Evolutionary conservation across 2,329 filamentous ascomycete genomes (phyloP).

Genomic region (Pseudocercospora crystallina): DNA sequence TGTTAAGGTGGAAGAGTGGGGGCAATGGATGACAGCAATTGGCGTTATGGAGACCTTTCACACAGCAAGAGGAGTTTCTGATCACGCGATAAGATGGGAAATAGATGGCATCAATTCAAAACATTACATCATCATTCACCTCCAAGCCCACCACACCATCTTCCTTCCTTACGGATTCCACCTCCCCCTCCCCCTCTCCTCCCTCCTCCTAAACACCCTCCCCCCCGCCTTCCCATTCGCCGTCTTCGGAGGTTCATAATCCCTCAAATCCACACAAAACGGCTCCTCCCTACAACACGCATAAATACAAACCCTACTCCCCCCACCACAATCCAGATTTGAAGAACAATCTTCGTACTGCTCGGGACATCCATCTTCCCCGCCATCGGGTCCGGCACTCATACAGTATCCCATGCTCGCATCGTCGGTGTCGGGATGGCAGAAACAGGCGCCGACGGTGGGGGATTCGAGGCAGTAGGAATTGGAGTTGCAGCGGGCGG

Average conservation of each 20-base stretch:
- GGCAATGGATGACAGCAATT: not conserved
- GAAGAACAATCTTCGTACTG: constrained; percentile 18
- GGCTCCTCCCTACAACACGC: constrained; percentile 21
- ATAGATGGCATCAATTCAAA: no score
- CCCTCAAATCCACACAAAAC: constrained; percentile 21
- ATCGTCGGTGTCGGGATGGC: constrained; percentile 19
- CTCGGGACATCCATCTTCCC: constrained; percentile 10
- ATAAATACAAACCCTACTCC: constrained; percentile 18
- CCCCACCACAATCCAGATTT: constrained; percentile 18
- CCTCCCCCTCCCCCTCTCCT: no score
- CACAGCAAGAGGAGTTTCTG: no score
- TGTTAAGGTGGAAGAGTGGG: constrained; percentile 13
- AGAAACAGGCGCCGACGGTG: constrained; percentile 17
- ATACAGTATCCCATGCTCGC: constrained; percentile 19
- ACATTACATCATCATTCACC: not conserved
- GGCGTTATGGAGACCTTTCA: no score
- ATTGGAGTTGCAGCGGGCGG: constrained; percentile 13
- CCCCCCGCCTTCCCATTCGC: not conserved
- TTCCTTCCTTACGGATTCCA: no score
- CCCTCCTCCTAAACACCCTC: not conserved
- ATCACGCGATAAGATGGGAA: no score
- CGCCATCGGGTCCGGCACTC: constrained; percentile 8
- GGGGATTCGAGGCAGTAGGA: constrained; percentile 17
- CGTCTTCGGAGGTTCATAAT: constrained; percentile 13
- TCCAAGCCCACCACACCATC: no score